These are phyloP conservation scores for Vitis rupestris DNA, from an alignment of 164 flowering plant genomes.

Conservation along the genomic window DNA sequence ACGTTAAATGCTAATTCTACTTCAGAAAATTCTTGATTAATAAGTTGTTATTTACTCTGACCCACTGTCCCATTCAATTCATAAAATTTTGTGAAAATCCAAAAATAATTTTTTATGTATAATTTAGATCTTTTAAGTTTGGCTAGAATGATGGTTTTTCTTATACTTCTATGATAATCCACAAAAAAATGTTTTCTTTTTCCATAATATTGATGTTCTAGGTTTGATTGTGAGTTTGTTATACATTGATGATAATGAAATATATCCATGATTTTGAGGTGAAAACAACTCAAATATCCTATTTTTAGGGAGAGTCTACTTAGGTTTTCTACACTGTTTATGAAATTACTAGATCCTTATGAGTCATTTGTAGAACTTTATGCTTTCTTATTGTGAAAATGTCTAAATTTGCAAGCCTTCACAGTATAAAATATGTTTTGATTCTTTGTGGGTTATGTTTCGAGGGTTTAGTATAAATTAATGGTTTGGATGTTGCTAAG, in stretches of 20 bases:
- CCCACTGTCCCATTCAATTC: conserved; percentile 19
- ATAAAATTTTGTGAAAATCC: background rate
- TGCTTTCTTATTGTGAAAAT: too few relatives aligned
- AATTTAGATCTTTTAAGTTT: too few relatives aligned
- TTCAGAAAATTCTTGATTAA: conserved; percentile 4
- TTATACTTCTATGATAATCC: background rate
- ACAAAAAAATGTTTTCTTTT: background rate
- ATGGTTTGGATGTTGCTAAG: background rate
- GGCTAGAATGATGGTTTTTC: too few relatives aligned
- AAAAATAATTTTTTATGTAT: background rate
- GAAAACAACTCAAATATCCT: conserved; percentile 23
- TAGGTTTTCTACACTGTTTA: conserved; percentile 1
- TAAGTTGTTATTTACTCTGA: conserved; percentile 67
- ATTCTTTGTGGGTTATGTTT: background rate
- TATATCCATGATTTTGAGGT: conserved; percentile 18
- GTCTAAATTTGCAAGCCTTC: too few relatives aligned
- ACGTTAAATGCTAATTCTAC: conserved; percentile 58
- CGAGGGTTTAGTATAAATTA: background rate
- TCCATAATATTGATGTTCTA: background rate
- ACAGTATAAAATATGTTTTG: background rate
- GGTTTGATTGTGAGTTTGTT: background rate
- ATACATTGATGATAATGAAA: conserved; percentile 1
- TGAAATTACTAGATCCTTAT: conserved; percentile 27
- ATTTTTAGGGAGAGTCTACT: conserved; percentile 42
- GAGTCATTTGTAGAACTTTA: background rate